Evolutionary conservation across 805 yeast species (phyloP), one percentile per base, ranked within the genome.

Genomic region (Metschnikowia kunwiensis): DNA sequence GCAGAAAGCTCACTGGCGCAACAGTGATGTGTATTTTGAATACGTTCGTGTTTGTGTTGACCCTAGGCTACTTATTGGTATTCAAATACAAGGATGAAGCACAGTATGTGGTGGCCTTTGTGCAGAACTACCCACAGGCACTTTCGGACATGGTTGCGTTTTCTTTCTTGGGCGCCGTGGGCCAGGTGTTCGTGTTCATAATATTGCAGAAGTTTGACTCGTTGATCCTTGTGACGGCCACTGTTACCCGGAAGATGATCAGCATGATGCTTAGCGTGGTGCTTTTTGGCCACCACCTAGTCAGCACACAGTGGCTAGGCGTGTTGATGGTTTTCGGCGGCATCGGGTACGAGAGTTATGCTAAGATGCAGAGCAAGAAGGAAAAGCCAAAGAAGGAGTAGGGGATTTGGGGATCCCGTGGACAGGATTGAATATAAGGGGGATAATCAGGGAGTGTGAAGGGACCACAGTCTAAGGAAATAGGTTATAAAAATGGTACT

Each of bases 171-270:
- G 98, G 97, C 2, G 81, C 97, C 0, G 52, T 87, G 18, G 99
- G 99, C 11, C 97, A 93, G 60, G 76, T 89, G n/a, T 93, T 94
- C 62, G 86, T 93, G 27, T 93, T 89, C 55, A 61, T 79, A 35
- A 87, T 95, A 2, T 64, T 93, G 30, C 93, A 86, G 49, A 72
- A 77, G 40, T 93, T 86, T 55, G 96, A 91, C 32, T 86, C 96
- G 2, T 65, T 93, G 42, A 75, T 85, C 0, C 68, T 93, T 36
- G 88, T 91, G 19, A 91, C 96, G 26, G 91, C 94, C 12, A 93
- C 97, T 0, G 97, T 93, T 7, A 91, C 98, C 1, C 74, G 99
- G 50, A 93, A 93, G 55, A 91, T 93, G 96, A 68, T 88, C 32
- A 87, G 97, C 25, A 91, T 93, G 97, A 72, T 88, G 22, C 61